phyloP scores from a whole-genome alignment of 140 eudicot genomes.

The Eryngium alpinum region DNA sequence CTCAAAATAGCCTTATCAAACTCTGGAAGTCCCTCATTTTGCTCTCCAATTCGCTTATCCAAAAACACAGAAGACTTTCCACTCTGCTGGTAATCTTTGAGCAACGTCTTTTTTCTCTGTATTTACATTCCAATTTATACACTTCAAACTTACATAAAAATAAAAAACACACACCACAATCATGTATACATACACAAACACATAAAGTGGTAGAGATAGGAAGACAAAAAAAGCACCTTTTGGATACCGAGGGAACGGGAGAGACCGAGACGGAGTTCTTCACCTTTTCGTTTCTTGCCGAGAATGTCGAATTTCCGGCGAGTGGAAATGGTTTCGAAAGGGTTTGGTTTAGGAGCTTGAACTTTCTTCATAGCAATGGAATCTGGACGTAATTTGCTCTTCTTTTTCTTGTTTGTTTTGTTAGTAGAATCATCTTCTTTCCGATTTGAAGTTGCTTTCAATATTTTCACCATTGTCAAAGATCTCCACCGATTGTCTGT shows the following conservation, averaged over 20 bases:
- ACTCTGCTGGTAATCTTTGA: slow-evolving; percentile 79
- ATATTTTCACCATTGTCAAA: slow-evolving; percentile 40
- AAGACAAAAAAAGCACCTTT: slow-evolving; percentile 34
- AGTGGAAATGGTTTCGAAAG: slow-evolving; percentile 87
- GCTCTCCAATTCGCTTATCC: slow-evolving; percentile 94
- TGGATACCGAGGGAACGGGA: slow-evolving; percentile 79
- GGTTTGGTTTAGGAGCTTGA: slow-evolving; percentile 63
- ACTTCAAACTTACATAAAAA: neutral
- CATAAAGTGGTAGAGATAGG: neutral
- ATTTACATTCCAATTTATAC: neutral
- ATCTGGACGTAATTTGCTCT: slow-evolving; percentile 37
- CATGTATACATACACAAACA: neutral
- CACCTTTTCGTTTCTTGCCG: slow-evolving; percentile 91
- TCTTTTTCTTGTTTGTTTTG: slow-evolving; percentile 53
- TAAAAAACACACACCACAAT: neutral
- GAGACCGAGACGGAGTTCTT: slow-evolving; percentile 74
- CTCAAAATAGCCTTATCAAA: slow-evolving; percentile 85
- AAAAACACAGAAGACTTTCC: slow-evolving; percentile 74
- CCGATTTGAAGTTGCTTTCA: slow-evolving; percentile 20
- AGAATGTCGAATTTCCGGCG: slow-evolving; percentile 81
- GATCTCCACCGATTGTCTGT: neutral
- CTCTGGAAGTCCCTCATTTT: slow-evolving; percentile 70
- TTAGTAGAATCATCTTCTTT: slow-evolving; percentile 17
- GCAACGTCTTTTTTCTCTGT: slow-evolving; percentile 83
- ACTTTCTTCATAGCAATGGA: slow-evolving; percentile 65